Conservation (phyloP, 768 basidiomycete species). For the Boletus patriciae region DNA sequence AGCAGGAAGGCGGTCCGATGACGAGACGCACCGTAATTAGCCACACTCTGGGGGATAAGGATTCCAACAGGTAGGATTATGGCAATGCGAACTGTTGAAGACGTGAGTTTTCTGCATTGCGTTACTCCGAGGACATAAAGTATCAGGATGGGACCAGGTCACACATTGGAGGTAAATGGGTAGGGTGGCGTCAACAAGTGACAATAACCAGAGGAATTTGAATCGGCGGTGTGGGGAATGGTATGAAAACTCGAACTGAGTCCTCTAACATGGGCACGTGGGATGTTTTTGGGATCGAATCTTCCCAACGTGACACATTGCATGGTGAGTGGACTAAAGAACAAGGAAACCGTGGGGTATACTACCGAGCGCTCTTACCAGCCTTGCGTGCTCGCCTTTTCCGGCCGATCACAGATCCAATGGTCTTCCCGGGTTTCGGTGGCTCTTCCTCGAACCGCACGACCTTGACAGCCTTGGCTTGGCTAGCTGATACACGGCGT, state of each 20-base stretch:
- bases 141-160: too few species aligned
- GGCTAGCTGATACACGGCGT: constrained; percentile 33
- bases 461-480: constrained; percentile 28
- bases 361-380: constrained; percentile 21
- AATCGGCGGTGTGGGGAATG: background rate
- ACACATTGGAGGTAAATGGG: too few species aligned
- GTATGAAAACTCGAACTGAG: background rate
- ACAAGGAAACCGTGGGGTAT: background rate
- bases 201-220: too few species aligned
- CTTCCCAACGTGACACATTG: background rate
- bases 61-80: too few species aligned
- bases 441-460: constrained; percentile 17
- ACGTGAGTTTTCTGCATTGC: too few species aligned
- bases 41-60: too few species aligned
- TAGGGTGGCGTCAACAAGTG: too few species aligned
- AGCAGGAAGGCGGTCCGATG: too few species aligned
- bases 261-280: background rate
- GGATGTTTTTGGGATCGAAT: background rate
- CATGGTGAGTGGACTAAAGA: background rate
- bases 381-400: constrained; percentile 71
- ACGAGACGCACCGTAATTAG: too few species aligned
- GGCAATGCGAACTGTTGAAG: too few species aligned
- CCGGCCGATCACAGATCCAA: constrained; percentile 76
- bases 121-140: too few species aligned
- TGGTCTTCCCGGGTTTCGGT: constrained; percentile 37